Evolutionary conservation across 73 alveolate species (phyloP).

Genomic region (Paramecium pentaurelia): DNA sequence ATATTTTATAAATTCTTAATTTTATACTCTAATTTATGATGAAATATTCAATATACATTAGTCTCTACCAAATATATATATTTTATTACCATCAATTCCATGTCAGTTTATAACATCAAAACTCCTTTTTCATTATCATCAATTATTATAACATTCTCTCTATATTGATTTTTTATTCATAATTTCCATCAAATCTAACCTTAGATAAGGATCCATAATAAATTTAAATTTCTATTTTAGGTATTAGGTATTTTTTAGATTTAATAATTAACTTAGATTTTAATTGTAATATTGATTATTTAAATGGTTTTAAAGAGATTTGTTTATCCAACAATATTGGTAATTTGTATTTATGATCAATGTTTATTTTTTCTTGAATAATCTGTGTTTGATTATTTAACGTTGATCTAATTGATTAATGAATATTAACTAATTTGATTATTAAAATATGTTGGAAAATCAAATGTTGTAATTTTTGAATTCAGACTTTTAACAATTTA

Average conservation of each 20-base stretch:
- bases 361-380: not conserved
- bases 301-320: not conserved
- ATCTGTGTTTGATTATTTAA: not conserved
- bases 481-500: conserved; percentile 26
- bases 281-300: not conserved
- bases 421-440: not conserved
- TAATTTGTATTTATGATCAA: not conserved
- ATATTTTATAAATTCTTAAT: not conserved
- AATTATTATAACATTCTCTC: not conserved
- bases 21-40: not conserved
- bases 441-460: conserved; percentile 32
- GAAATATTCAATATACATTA: not conserved
- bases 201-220: not conserved
- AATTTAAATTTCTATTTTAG: not conserved
- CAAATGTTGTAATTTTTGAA: conserved; percentile 35
- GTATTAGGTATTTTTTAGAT: not conserved
- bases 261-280: not conserved
- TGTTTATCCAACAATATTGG: not conserved
- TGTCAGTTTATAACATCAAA: not conserved
- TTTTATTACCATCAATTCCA: not conserved
- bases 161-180: not conserved
- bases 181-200: not conserved
- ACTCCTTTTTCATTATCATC: not conserved
- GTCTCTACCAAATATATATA: not conserved
- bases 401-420: not conserved